A percentile compares a stretch with the other conserved stretches of the same genome.
Conservation (phyloP, 176 grass and related monocot species). For the Raddia distichophylla region DNA sequence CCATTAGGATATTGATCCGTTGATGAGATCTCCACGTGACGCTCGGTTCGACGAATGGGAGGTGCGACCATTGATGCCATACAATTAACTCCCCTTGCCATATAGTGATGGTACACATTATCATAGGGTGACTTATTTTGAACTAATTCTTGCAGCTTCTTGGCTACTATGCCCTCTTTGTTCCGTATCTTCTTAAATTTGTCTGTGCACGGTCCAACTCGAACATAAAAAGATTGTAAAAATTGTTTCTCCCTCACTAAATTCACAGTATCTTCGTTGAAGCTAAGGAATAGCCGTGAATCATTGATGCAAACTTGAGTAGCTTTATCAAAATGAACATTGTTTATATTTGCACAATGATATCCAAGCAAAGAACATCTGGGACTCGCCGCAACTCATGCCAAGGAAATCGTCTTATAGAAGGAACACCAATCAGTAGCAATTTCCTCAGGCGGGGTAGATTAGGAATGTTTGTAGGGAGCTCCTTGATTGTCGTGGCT, state of each 20-base stretch:
- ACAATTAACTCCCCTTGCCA: no score
- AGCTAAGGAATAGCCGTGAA: conserved; percentile 24
- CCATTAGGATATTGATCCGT: no score
- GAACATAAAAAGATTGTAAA: conserved; percentile 17
- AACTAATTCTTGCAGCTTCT: no score
- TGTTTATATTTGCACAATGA: background rate
- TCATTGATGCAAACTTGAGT: background rate
- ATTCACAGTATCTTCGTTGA: rapidly evolving
- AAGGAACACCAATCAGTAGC: background rate
- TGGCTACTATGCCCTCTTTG: no score
- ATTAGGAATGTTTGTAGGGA: background rate
- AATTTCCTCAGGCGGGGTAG: background rate
- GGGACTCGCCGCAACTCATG: background rate
- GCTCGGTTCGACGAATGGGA: no score
- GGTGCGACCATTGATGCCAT: no score
- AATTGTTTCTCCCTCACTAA: rapidly evolving
- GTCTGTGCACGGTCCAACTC: background rate
- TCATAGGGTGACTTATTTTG: no score
- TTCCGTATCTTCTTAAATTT: background rate
- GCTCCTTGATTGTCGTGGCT: conserved; percentile 11
- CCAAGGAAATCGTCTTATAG: conserved; percentile 25
- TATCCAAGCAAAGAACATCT: conserved; percentile 20
- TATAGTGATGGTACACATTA: no score
- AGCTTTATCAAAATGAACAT: background rate
- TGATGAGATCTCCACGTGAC: no score